Evolutionary conservation across 768 basidiomycete genomes (phyloP).

Genomic region (Psilocybe azurescens): DNA sequence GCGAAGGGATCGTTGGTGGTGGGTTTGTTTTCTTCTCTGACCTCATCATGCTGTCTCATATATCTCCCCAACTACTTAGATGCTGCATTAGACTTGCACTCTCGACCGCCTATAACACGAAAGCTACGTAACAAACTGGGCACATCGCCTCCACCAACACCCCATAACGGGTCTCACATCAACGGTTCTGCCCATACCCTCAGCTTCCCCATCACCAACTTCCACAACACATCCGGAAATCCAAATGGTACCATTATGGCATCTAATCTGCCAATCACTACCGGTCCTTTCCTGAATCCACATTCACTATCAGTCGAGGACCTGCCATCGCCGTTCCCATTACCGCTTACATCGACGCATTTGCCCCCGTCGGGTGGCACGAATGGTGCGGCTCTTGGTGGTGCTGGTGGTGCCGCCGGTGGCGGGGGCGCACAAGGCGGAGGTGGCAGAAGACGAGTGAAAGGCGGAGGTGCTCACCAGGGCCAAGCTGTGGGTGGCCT

Average conservation of each 20-base stretch:
- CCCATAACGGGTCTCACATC: slow-evolving; percentile 45
- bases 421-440: slow-evolving; percentile 42
- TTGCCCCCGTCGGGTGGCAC: slow-evolving; percentile 22
- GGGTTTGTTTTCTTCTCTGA: slow-evolving; percentile 26
- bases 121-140: slow-evolving; percentile 84
- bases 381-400: slow-evolving; percentile 25
- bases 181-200: slow-evolving; percentile 14
- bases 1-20: slow-evolving; percentile 81
- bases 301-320: slow-evolving; percentile 88
- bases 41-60: slow-evolving; percentile 7
- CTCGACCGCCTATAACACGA: slow-evolving; percentile 80
- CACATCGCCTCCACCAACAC: slow-evolving; percentile 80
- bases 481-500: slow-evolving; percentile 68
- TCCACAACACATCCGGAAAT: slow-evolving; percentile 26
- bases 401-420: slow-evolving; percentile 26
- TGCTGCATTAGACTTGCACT: slow-evolving; percentile 74
- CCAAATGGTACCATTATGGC: slow-evolving; percentile 40
- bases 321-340: slow-evolving; percentile 84
- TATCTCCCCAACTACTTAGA: slow-evolving; percentile 46
- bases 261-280: slow-evolving; percentile 61
- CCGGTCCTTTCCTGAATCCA: slow-evolving; percentile 77
- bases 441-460: slow-evolving; percentile 54
- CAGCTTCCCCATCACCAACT: slow-evolving; percentile 21
- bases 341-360: slow-evolving; percentile 42
- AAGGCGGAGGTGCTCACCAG: slow-evolving; percentile 59